Evolutionary conservation across 2,329 filamentous ascomycete species (phyloP).

Genomic region (Ascocoryne sarcoides): DNA sequence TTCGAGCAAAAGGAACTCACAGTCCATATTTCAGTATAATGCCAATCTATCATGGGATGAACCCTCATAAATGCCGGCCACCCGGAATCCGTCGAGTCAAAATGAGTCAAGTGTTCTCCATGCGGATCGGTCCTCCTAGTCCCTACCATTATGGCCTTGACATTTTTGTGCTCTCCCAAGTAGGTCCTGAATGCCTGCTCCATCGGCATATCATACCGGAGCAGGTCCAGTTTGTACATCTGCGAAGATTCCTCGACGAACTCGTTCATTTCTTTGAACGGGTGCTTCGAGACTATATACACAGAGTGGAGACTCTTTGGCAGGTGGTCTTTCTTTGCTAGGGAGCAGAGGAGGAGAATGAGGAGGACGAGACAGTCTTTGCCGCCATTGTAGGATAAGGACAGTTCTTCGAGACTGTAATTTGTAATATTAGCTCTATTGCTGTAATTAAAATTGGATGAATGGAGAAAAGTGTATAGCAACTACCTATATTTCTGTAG

Average conservation of each 20-base stretch:
- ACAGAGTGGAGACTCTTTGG: slow-evolving; percentile 57
- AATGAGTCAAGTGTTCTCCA: slow-evolving; percentile 67
- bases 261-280: slow-evolving; percentile 76
- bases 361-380: slow-evolving; percentile 95
- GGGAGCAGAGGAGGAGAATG: slow-evolving; percentile 68
- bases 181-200: slow-evolving; percentile 73
- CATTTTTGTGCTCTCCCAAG: slow-evolving; percentile 50
- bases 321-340: slow-evolving; percentile 26
- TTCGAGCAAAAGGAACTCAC: slow-evolving; percentile 48
- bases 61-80: slow-evolving; percentile 93
- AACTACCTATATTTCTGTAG: slow-evolving; percentile 65
- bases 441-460: slow-evolving; percentile 1
- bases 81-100: slow-evolving; percentile 77
- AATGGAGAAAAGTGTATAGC: slow-evolving; percentile 9
- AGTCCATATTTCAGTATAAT: slow-evolving; percentile 89
- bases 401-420: slow-evolving; percentile 63
- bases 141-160: slow-evolving; percentile 78
- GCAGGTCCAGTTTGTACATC: slow-evolving; percentile 66
- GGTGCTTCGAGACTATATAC: slow-evolving; percentile 78
- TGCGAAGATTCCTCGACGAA: slow-evolving; percentile 64
- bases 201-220: slow-evolving; percentile 71
- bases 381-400: slow-evolving; percentile 92
- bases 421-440: not conserved
- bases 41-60: slow-evolving; percentile 96
- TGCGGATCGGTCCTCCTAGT: slow-evolving; percentile 90